Percentiles rank a stretch among this genome's conserved stretches.
phyloP scores from a whole-genome alignment of 1,139 yeast genomes.

The Geotrichum candidum region DNA sequence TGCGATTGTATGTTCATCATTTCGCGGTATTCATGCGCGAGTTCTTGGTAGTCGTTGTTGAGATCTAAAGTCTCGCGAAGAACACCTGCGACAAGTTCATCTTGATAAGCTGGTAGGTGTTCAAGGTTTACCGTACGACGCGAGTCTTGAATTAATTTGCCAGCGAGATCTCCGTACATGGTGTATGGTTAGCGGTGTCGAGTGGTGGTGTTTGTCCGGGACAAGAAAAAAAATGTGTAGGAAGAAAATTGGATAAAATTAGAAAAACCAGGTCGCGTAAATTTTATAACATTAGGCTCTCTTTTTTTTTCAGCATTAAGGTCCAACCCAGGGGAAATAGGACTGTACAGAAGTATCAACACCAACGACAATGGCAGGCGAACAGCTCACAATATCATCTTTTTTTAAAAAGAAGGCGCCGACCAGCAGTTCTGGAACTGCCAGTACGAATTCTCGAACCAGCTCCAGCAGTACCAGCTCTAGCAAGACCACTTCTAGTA shows the following conservation, averaged over 20 bases:
- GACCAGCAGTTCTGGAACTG: not conserved
- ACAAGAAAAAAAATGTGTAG: not conserved
- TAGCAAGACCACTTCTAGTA: not conserved
- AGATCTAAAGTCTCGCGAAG: conserved; percentile 41
- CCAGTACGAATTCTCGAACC: not conserved
- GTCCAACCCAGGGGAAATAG: not conserved
- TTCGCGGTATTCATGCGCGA: conserved; percentile 31
- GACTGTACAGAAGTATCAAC: not conserved
- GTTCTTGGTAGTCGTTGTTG: conserved; percentile 46
- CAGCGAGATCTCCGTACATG: conserved; percentile 89
- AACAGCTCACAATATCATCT: not conserved
- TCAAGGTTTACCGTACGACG: conserved; percentile 67
- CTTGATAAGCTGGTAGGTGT: conserved; percentile 65
- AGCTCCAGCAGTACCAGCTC: not conserved
- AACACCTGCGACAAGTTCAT: conserved; percentile 64
- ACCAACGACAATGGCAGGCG: not conserved
- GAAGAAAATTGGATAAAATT: not conserved
- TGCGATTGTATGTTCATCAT: conserved; percentile 22
- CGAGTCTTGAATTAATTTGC: conserved; percentile 77
- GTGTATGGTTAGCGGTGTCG: not conserved
- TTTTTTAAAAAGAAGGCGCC: not conserved
- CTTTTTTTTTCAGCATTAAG: not conserved
- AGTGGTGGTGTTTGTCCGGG: not conserved
- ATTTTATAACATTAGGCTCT: not conserved
- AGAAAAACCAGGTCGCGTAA: not conserved